Evolutionary conservation across 371 early-diverging fungal species (phyloP).

Genomic region (Mucor indicus): DNA sequence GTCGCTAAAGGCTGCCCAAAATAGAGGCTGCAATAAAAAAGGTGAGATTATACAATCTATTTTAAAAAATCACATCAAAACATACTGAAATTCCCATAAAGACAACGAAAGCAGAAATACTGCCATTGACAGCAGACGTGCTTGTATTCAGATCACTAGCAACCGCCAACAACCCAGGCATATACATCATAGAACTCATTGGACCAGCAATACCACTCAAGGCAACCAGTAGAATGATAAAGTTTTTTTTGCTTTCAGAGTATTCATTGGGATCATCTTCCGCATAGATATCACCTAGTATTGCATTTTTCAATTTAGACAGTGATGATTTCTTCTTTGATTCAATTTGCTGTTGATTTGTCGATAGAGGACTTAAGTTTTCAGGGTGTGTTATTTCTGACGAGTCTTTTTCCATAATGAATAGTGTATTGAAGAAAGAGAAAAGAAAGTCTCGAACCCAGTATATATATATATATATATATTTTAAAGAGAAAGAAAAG

Average conservation of each 20-base stretch:
- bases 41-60: background rate
- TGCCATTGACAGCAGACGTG: constrained; percentile 32
- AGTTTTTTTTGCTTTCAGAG: constrained; percentile 28
- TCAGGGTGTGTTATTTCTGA: too few relatives aligned
- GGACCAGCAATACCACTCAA: constrained; percentile 32
- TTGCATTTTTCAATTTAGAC: constrained; percentile 7
- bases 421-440: too few relatives aligned
- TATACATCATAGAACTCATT: constrained; percentile 38
- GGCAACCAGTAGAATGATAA: constrained; percentile 29
- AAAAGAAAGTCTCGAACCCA: too few relatives aligned
- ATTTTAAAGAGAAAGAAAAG: too few relatives aligned
- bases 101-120: constrained; percentile 37
- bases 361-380: background rate
- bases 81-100: constrained; percentile 34
- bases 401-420: too few relatives aligned
- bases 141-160: constrained; percentile 31
- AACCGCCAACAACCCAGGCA: constrained; percentile 40
- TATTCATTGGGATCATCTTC: constrained; percentile 34
- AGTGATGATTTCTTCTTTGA: background rate
- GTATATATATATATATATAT: too few relatives aligned
- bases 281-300: constrained; percentile 16
- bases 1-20: constrained; percentile 70
- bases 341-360: background rate
- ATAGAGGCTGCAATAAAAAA: constrained; percentile 32
- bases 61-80: background rate